Evolutionary conservation across 1,284 basidiomycete species (phyloP).

Genomic region (Athelia sp.): DNA sequence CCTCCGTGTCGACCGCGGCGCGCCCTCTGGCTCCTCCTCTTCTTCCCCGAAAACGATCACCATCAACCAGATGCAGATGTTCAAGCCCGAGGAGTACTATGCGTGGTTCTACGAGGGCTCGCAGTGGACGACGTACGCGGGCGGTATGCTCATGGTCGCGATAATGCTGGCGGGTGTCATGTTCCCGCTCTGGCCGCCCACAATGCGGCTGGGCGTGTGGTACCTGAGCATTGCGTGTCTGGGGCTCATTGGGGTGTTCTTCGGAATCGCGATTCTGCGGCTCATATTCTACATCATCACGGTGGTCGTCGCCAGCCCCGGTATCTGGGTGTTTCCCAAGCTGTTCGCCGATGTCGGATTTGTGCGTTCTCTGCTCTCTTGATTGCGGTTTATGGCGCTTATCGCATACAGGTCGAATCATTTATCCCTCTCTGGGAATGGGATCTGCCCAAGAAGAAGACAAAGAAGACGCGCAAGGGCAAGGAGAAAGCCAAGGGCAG

Average conservation of each 20-base stretch:
- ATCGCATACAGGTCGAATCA: slow-evolving; percentile 83
- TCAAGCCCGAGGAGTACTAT: slow-evolving; percentile 78
- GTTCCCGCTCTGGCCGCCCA: slow-evolving; percentile 97
- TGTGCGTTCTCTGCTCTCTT: slow-evolving; percentile 55
- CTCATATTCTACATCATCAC: slow-evolving; percentile 95
- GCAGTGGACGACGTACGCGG: slow-evolving; percentile 91
- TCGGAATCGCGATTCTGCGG: slow-evolving; percentile 87
- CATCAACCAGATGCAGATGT: slow-evolving; percentile 81
- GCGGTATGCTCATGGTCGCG: slow-evolving; percentile 87
- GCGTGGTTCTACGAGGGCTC: slow-evolving; percentile 98
- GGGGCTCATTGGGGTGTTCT: slow-evolving; percentile 87
- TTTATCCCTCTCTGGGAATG: slow-evolving; percentile 98
- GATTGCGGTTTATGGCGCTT: not conserved
- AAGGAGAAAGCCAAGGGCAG: slow-evolving; percentile 25
- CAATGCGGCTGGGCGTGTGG: slow-evolving; percentile 94
- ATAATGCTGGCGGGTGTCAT: slow-evolving; percentile 96
- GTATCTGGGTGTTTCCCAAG: slow-evolving; percentile 99
- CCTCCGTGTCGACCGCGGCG: slow-evolving; percentile 82
- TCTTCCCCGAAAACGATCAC: slow-evolving; percentile 78
- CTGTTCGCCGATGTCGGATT: slow-evolving; percentile 98
- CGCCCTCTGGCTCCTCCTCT: slow-evolving; percentile 59
- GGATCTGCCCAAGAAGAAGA: slow-evolving; percentile 92
- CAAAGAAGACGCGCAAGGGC: slow-evolving; percentile 42
- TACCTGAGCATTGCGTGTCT: slow-evolving; percentile 89
- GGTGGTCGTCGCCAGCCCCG: slow-evolving; percentile 80